Evolutionary conservation across 108 stramenopile species (phyloP).

Genomic region (Nannochloropsis granulata): DNA sequence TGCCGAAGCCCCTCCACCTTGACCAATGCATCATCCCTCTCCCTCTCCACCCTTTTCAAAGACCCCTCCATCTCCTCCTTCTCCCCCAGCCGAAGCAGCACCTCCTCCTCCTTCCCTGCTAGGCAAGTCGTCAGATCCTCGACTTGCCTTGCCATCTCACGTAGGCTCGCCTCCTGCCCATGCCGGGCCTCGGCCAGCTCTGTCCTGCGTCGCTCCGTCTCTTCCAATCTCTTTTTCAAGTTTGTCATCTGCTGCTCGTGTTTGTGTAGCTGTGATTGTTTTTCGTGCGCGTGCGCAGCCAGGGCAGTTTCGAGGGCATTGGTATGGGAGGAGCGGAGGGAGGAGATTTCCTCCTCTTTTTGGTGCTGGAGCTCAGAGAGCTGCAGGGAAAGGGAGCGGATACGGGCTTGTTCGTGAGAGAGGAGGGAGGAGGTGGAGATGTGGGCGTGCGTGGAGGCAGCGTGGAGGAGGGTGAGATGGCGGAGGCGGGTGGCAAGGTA

Average conservation of each 20-base stretch:
- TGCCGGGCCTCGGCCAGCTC: slow-evolving; percentile 11
- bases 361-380: not conserved
- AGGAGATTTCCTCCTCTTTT: not conserved
- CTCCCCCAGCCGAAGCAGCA: slow-evolving; percentile 10
- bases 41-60: slow-evolving; percentile 12
- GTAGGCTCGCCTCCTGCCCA: slow-evolving; percentile 26
- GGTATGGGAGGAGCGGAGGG: not conserved
- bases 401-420: not conserved
- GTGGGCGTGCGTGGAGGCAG: not conserved
- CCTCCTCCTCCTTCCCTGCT: not conserved
- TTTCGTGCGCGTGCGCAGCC: not conserved
- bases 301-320: not conserved
- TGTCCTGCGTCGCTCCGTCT: slow-evolving; percentile 19
- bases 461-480: not conserved
- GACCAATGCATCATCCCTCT: not conserved
- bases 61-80: slow-evolving; percentile 17
- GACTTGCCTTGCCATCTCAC: slow-evolving; percentile 6
- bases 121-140: slow-evolving; percentile 10
- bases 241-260: not conserved
- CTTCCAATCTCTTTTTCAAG: not conserved
- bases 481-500: slow-evolving; percentile 40
- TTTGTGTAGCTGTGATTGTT: not conserved
- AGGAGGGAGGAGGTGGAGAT: not conserved
- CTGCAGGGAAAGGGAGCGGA: not conserved
- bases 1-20: not conserved